Evolutionary conservation across 345 rosid species (phyloP).

Genomic region (Rhodamnia rubescens): DNA sequence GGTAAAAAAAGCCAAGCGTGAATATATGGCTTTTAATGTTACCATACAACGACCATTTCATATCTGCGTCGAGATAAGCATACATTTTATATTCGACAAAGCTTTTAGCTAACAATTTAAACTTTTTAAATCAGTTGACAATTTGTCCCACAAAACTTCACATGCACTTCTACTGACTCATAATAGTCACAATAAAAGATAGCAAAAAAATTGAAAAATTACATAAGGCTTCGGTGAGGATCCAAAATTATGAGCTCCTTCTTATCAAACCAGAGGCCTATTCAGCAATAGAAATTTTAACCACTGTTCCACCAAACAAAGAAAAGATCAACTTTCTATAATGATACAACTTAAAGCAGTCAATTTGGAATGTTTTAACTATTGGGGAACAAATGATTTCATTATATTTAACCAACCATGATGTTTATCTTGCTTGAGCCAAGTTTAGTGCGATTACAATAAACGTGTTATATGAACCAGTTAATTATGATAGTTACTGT

Average conservation of each 20-base stretch:
- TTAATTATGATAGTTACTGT: neutral
- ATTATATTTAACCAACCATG: neutral
- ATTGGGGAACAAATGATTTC: neutral
- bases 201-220: neutral
- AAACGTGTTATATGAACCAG: neutral
- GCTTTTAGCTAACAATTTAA: neutral
- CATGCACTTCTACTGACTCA: neutral
- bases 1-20: neutral
- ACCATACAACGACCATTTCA: neutral
- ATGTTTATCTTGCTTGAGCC: neutral
- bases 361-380: neutral
- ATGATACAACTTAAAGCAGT: neutral
- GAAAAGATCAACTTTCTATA: neutral
- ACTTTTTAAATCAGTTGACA: neutral
- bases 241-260: neutral
- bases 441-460: neutral
- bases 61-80: neutral
- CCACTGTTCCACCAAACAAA: neutral
- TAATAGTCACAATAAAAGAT: neutral
- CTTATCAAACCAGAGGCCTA: neutral
- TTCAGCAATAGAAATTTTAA: neutral
- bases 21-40: neutral
- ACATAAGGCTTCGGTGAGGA: neutral
- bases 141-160: neutral
- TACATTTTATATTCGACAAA: neutral